phyloP scores from a whole-genome alignment of 306 rosid species.

The Quercus variabilis region DNA sequence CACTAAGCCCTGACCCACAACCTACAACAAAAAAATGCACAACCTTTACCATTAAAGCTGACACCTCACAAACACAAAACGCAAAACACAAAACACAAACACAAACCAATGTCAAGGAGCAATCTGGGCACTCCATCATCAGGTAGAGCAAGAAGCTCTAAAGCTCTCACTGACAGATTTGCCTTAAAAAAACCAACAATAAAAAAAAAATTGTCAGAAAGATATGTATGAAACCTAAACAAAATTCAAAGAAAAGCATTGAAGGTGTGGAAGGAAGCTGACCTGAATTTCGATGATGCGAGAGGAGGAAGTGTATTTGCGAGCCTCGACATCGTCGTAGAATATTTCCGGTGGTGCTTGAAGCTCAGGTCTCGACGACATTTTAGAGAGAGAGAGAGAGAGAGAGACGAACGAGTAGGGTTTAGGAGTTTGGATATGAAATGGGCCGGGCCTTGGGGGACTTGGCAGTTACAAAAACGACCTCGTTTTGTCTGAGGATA shows the following conservation, averaged over 20 bases:
- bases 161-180: conserved; percentile 67
- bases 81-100: background rate
- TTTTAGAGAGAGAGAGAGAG: background rate
- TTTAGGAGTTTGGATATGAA: too few species aligned
- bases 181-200: conserved; percentile 15
- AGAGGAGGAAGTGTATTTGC: conserved; percentile 89
- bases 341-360: conserved; percentile 94
- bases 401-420: background rate
- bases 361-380: conserved; percentile 80
- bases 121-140: conserved; percentile 70
- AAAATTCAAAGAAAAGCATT: background rate
- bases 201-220: background rate
- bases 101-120: conserved; percentile 80
- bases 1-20: conserved; percentile 96
- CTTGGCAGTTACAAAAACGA: too few species aligned
- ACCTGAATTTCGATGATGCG: conserved; percentile 86
- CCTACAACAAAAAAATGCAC: conserved; percentile 31
- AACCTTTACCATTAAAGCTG: too few species aligned
- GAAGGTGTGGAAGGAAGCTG: background rate
- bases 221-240: background rate
- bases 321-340: conserved; percentile 80
- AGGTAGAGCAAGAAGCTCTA: conserved; percentile 83
- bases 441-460: too few species aligned
- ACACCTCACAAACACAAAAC: too few species aligned
- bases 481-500: too few species aligned